These are phyloP conservation scores for Stagonosporopsis vannaccii DNA, from an alignment of 2,329 filamentous ascomycete species.

Conservation along the genomic window DNA sequence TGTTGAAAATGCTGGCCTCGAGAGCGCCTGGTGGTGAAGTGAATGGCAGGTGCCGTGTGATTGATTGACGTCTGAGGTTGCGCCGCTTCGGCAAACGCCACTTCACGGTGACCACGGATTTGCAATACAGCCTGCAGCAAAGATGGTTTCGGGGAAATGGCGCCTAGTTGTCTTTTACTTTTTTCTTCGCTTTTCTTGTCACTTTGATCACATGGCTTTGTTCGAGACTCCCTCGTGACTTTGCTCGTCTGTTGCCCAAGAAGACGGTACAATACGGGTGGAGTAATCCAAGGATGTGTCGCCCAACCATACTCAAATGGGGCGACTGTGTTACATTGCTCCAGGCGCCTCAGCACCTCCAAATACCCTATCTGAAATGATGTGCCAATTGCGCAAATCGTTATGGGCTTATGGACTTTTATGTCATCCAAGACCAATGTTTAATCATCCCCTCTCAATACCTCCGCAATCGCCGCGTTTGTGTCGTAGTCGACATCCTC, in stretches of 20 bases:
- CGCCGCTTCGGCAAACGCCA: conserved; percentile 16
- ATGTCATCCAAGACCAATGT: conserved; percentile 13
- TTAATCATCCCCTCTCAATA: conserved; percentile 7
- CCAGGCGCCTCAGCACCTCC: conserved; percentile 17
- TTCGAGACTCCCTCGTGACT: background rate
- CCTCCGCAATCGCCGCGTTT: conserved; percentile 6
- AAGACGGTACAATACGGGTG: conserved; percentile 16
- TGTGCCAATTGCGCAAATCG: conserved; percentile 5
- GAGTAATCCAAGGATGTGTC: conserved; percentile 8
- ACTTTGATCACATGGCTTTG: background rate
- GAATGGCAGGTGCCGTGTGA: background rate
- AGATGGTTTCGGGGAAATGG: background rate
- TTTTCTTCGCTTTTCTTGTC: background rate
- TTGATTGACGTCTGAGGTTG: conserved; percentile 12
- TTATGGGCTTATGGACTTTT: conserved; percentile 1
- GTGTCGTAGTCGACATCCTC: background rate
- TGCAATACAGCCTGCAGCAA: conserved; percentile 1
- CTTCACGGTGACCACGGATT: conserved; percentile 14
- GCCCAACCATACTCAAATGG: conserved; percentile 19
- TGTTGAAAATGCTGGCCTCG: conserved; percentile 4
- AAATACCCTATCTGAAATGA: conserved; percentile 3
- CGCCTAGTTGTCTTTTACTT: background rate
- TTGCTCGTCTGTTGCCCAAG: background rate
- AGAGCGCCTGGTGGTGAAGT: conserved; percentile 9
- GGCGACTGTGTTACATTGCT: conserved; percentile 34